These are phyloP conservation scores for Cladosporium sp. DNA, from an alignment of 2,329 filamentous ascomycete genomes.

Conservation along the genomic window DNA sequence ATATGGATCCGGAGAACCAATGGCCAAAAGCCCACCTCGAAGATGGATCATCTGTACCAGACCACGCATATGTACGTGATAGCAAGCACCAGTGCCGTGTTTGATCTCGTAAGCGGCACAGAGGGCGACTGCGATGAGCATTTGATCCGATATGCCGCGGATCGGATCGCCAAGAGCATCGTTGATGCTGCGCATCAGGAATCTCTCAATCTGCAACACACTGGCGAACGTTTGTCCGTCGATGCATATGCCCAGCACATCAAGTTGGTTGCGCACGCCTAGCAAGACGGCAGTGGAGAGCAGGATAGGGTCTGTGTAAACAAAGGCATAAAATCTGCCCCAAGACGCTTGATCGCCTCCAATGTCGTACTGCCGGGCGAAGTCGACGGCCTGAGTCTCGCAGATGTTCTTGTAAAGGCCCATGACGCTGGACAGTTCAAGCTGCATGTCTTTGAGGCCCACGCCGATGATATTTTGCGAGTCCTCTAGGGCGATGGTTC, in stretches of 20 bases:
- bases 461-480: not conserved
- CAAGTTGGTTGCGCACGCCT: constrained; percentile 10
- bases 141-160: constrained; percentile 17
- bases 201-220: constrained; percentile 1
- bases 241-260: not conserved
- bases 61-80: constrained; percentile 23
- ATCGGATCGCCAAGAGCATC: constrained; percentile 20
- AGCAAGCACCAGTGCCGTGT: constrained; percentile 15
- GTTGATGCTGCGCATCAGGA: constrained; percentile 21
- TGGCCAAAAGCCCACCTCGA: constrained; percentile 20
- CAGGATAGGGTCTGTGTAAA: constrained; percentile 9
- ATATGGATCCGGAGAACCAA: constrained; percentile 16
- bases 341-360: not conserved
- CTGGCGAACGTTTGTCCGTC: not conserved
- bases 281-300: constrained; percentile 8
- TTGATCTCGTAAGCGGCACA: constrained; percentile 23
- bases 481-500: constrained; percentile 6
- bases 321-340: constrained; percentile 7
- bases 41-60: constrained; percentile 21
- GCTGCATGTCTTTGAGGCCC: constrained; percentile 1
- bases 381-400: not conserved
- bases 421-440: constrained; percentile 12
- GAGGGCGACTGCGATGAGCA: constrained; percentile 21
- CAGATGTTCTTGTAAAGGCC: constrained; percentile 3
- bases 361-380: not conserved